Base-by-base conservation (phyloP, 805 yeast genomes). In the Sugiyamaella chiloensis region DNA sequence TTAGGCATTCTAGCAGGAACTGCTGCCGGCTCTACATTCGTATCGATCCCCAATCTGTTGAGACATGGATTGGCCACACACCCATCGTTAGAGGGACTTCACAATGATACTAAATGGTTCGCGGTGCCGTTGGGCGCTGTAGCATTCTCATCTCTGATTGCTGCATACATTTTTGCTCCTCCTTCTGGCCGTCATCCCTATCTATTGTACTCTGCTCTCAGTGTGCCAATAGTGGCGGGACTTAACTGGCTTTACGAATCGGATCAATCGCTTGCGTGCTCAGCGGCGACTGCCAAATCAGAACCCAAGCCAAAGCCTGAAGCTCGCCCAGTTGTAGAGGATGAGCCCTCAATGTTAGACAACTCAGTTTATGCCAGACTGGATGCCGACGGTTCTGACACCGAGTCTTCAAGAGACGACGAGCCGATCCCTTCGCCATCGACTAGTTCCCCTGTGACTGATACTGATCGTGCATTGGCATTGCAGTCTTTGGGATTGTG, bases 1-100 rank as follows among this genome's bases (percentile, higher is more conserved):
- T 52, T 65, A 36, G 69, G 69, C 19, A 52, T 65, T 20, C 60
- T 66, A 55, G 65, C 69, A 41, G 68, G 68, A 21, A 57, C 64
- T 51, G 40, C 53, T 16, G 55, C 62, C 8, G 41, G 48, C 35
- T 46, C 57, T 39, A 44, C 52, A 27, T 52, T 50, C 19, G 53
- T 53, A 3, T 44, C 54, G 24, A 46, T 51, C 12, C 56, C 55
- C 9, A 46, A 49, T 17, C 36, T 56, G 31, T 21, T 34, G 5
- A 19, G 37, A 8, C 19, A 34, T 21, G 37, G 37, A 14, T 19
- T 34, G 37, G 37, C 37, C 12, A 14, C 37, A 11, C n/a, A 24
- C 32, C 32, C 24, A 8, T 40, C 42, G 14, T 26, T 32, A 11
- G 32, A 17, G 4, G 20, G 21, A 5, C 37, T 34, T 4, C 20